Percentiles rank a stretch among this genome's conserved stretches.
phyloP scores from a whole-genome alignment of 805 yeast genomes.

The Saturnispora serradocipensis region DNA sequence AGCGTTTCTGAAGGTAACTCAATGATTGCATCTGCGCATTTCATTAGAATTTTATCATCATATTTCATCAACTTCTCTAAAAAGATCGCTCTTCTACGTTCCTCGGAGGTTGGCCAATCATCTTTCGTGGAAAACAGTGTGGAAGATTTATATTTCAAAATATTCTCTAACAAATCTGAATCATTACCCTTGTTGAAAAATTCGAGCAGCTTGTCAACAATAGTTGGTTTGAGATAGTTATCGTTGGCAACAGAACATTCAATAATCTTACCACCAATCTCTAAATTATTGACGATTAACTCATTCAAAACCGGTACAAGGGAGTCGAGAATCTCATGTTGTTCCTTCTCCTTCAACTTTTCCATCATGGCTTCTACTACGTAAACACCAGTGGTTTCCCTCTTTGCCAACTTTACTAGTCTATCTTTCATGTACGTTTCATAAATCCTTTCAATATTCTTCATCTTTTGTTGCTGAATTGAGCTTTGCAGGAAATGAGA shows the following conservation, averaged over 20 bases:
- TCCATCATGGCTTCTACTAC: slow-evolving; percentile 64
- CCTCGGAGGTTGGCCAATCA: slow-evolving; percentile 91
- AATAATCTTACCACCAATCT: slow-evolving; percentile 55
- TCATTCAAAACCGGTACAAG: slow-evolving; percentile 58
- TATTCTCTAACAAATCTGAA: slow-evolving; percentile 53
- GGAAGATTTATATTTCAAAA: slow-evolving; percentile 54
- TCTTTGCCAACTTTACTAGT: slow-evolving; percentile 59
- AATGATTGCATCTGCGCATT: slow-evolving; percentile 52
- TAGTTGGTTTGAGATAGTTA: slow-evolving; percentile 50
- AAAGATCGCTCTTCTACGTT: slow-evolving; percentile 69
- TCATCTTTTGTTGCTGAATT: slow-evolving; percentile 55
- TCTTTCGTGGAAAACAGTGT: slow-evolving; percentile 75
- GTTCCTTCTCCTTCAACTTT: slow-evolving; percentile 55
- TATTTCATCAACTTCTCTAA: slow-evolving; percentile 64
- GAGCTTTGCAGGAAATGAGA: slow-evolving; percentile 80
- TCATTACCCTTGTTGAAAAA: slow-evolving; percentile 31
- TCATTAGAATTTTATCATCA: slow-evolving; percentile 49
- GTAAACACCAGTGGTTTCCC: slow-evolving; percentile 79
- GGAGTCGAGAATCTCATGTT: slow-evolving; percentile 50
- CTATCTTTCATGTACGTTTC: slow-evolving; percentile 64
- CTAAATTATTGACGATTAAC: slow-evolving; percentile 58
- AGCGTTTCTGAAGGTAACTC: slow-evolving; percentile 53
- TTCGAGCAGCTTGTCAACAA: slow-evolving; percentile 41
- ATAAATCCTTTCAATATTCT: slow-evolving; percentile 63
- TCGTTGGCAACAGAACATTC: slow-evolving; percentile 54